Percentiles rank a stretch among this genome's conserved stretches.
phyloP scores from a whole-genome alignment of 2,329 filamentous ascomycete genomes.

The Colletotrichum plurivorum region DNA sequence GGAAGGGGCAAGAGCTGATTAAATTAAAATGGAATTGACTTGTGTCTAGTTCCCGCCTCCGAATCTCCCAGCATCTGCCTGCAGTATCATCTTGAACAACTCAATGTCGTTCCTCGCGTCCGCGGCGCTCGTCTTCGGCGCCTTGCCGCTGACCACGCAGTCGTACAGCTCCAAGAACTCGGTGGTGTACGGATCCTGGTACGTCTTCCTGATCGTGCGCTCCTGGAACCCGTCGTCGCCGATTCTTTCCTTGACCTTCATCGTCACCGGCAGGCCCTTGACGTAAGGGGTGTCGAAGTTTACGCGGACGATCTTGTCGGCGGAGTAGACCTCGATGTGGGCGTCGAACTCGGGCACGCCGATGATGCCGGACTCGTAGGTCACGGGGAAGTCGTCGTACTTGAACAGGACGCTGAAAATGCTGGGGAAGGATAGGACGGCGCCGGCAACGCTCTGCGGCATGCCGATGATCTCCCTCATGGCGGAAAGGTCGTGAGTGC shows the following conservation, averaged over 20 bases:
- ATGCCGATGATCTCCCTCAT: slow-evolving; percentile 67
- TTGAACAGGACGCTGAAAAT: slow-evolving; percentile 59
- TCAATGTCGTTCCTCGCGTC: slow-evolving; percentile 51
- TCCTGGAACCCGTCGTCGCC: slow-evolving; percentile 56
- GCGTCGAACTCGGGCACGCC: slow-evolving; percentile 67
- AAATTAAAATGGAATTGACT: neutral
- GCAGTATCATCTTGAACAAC: slow-evolving; percentile 48
- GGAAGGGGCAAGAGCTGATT: too few species aligned
- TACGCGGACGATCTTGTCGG: slow-evolving; percentile 67
- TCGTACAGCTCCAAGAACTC: slow-evolving; percentile 54
- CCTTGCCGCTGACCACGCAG: slow-evolving; percentile 42
- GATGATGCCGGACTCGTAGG: slow-evolving; percentile 71
- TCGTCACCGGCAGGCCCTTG: slow-evolving; percentile 66
- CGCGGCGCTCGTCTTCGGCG: slow-evolving; percentile 46
- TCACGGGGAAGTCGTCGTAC: slow-evolving; percentile 63
- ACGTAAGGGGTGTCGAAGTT: slow-evolving; percentile 71
- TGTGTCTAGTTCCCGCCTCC: neutral
- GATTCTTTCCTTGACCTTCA: slow-evolving; percentile 59
- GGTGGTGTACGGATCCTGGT: slow-evolving; percentile 57
- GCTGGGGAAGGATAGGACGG: slow-evolving; percentile 50
- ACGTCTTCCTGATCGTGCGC: slow-evolving; percentile 57
- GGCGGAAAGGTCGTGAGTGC: slow-evolving; percentile 64
- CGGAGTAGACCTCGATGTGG: slow-evolving; percentile 65
- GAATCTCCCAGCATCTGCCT: slow-evolving; percentile 23
- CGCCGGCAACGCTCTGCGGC: slow-evolving; percentile 51